Base-by-base conservation (phyloP, 345 rosid species). In the Erodium maritimum region DNA sequence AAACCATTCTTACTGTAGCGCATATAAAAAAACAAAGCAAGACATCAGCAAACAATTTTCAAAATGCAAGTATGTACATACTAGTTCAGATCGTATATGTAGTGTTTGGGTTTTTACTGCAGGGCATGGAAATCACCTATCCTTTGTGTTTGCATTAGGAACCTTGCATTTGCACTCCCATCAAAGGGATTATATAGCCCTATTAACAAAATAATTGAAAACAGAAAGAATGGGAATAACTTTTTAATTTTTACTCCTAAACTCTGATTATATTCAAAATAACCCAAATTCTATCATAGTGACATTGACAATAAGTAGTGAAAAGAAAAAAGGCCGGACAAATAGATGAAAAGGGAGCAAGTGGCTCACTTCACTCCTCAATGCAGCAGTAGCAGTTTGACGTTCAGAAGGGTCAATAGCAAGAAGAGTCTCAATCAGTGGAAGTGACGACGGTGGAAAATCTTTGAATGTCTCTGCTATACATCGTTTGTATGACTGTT, bases 331-430 rank as follows among this genome's bases (percentile, higher is more conserved):
- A 3, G 18, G 33, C 14, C 16, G 22, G 4, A 24, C 24, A 48
- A 34, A 21, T 48, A 59, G n/a, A n/a, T n/a, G n/a, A 55, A 17
- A 54, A 37, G 20, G 21, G 66, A 57, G 68, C 86, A 29, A 29
- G 0, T 29, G 37, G 9, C 37, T 77, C 69, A 85, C 93, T 73
- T 85, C 91, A 65, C 84, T 80, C 55, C 65, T 63, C 66, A 85
- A 61, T 58, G 93, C 88, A 64, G 84, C 79, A 60, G 86, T 75
- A 37, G 88, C 88, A 62, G 82, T 82, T 71, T 62, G 79, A 55
- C 93, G 86, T 57, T 80, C 83, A 19, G 75, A 71, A 34, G 86
- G 93, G 68, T 80, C 93, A 76, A 85, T 78, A 54, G 93, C 84
- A 25, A 82, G 86, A 57, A 85, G 86, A 55, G 83, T 75, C 64